Evolutionary conservation across 257 asterid genomes (phyloP).

Genomic region (Gynochthodes officinalis): DNA sequence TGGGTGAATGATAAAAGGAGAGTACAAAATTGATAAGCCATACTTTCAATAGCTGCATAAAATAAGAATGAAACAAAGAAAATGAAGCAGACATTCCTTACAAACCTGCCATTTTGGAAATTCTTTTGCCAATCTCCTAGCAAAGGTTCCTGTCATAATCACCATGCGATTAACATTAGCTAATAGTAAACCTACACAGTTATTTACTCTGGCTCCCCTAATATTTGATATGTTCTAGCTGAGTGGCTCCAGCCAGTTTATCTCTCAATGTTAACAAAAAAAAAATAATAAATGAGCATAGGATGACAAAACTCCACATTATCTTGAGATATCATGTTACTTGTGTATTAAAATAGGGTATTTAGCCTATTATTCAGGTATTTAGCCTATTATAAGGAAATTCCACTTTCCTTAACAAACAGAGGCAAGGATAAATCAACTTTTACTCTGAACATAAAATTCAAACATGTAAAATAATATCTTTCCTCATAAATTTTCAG

Average conservation of each 20-base stretch:
- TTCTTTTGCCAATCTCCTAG: conserved; percentile 86
- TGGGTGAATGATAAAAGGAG: background rate
- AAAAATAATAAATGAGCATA: background rate
- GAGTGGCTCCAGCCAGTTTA: background rate
- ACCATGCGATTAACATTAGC: background rate
- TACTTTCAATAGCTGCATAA: background rate
- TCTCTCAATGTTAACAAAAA: background rate
- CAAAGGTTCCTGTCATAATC: conserved; percentile 73
- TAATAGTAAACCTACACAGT: background rate
- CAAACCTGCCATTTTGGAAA: conserved; percentile 96
- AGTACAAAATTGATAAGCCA: background rate
- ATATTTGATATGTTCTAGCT: background rate
- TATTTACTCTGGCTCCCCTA: background rate
- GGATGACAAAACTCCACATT: background rate
- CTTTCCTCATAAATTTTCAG: background rate
- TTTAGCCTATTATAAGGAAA: too few relatives aligned
- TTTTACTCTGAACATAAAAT: background rate
- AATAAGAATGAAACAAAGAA: background rate
- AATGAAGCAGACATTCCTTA: conserved; percentile 1
- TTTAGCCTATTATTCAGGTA: background rate
- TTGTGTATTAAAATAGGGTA: background rate
- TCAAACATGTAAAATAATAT: background rate
- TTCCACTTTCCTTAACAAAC: background rate
- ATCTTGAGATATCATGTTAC: background rate
- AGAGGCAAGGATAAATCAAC: background rate